Conservation (phyloP, 2,329 filamentous ascomycete genomes). For the Aspergillus pseudoviridinutans region DNA sequence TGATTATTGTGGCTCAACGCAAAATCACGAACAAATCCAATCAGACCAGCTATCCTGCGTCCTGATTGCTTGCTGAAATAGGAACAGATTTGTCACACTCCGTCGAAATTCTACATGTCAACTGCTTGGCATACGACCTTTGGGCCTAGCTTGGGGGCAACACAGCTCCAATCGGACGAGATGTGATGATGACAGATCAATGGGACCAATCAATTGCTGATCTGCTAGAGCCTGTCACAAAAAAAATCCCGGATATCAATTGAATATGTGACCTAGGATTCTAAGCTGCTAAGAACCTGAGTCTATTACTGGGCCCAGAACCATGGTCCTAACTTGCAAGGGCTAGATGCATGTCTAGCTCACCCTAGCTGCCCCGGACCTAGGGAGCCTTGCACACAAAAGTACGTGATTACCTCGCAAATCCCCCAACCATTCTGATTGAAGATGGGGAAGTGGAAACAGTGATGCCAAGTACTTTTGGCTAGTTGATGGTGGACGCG, state of each 20-base stretch:
- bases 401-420: not conserved
- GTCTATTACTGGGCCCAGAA: not conserved
- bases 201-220: not conserved
- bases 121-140: not conserved
- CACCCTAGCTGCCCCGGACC: not conserved
- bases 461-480: conserved; percentile 7
- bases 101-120: not conserved
- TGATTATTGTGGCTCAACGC: not conserved
- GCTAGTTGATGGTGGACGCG: not conserved
- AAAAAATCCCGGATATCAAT: not conserved
- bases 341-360: not conserved
- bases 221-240: not conserved
- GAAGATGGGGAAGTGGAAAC: conserved; percentile 1
- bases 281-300: not conserved
- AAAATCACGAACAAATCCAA: not conserved
- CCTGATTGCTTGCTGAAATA: not conserved
- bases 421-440: not conserved
- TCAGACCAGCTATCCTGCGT: not conserved
- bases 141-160: not conserved
- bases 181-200: conserved; percentile 4
- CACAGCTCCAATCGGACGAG: not conserved
- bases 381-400: not conserved
- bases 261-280: not conserved
- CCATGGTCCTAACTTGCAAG: not conserved
- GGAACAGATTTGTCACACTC: not conserved